Conservation (phyloP, 2,329 filamentous ascomycete species). For the Drechslera avenae region DNA sequence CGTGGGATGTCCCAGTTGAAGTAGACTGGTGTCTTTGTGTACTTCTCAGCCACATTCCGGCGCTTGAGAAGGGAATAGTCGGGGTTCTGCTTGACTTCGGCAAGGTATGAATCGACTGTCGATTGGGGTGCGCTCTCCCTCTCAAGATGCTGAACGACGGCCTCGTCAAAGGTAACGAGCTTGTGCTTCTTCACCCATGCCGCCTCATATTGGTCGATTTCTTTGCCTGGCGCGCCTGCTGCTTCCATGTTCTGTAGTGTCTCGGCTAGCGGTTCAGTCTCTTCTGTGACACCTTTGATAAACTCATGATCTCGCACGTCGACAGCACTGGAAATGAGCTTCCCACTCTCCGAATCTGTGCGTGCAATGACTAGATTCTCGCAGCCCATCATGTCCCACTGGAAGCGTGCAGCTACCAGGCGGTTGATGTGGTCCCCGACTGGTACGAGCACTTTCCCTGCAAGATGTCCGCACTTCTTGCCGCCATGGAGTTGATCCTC, state of each 20-base stretch:
- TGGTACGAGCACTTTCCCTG: conserved; percentile 93
- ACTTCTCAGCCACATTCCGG: conserved; percentile 70
- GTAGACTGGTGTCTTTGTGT: conserved; percentile 70
- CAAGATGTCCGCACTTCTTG: conserved; percentile 97
- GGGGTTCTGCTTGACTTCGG: conserved; percentile 65
- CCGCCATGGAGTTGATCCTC: conserved; percentile 97
- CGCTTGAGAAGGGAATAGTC: conserved; percentile 80
- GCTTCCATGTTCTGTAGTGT: conserved; percentile 89
- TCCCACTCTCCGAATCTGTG: conserved; percentile 93
- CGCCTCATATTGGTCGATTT: conserved; percentile 86
- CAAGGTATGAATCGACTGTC: conserved; percentile 71
- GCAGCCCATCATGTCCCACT: conserved; percentile 97
- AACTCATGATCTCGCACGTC: conserved; percentile 97
- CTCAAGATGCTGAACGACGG: conserved; percentile 75
- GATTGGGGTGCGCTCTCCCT: conserved; percentile 66
- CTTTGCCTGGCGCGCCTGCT: conserved; percentile 72
- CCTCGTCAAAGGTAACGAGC: conserved; percentile 90
- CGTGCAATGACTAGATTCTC: conserved; percentile 95
- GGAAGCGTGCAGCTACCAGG: conserved; percentile 87
- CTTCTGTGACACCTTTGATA: conserved; percentile 83
- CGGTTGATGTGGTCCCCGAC: conserved; percentile 96
- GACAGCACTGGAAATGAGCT: conserved; percentile 85
- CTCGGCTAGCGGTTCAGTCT: conserved; percentile 82
- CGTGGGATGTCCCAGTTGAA: conserved; percentile 93
- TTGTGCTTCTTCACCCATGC: conserved; percentile 86